Evolutionary conservation across 257 asterid species (phyloP), one percentile per base, ranked within the genome.

Genomic region (Ballota nigra): DNA sequence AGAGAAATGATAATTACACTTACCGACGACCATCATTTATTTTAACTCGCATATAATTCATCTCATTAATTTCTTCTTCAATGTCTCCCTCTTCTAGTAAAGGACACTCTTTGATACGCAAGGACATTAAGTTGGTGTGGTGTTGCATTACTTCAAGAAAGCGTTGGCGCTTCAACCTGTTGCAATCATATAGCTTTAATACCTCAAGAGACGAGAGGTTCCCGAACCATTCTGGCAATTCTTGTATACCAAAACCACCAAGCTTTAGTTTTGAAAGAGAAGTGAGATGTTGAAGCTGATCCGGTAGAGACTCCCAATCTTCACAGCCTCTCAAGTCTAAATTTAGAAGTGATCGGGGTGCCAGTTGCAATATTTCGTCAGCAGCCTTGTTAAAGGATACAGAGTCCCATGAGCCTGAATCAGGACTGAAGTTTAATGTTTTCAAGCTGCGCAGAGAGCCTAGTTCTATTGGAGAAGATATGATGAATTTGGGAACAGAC

Each of bases 141-240:
- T 33, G 29, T 55, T n/a, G 61, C 57, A 64, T 40, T 6, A 16
- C 56, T 12, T 64, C 38, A 19, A 11, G 18, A 0, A n/a, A 18
- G 2, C 34, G 53, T n/a, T 3, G 53, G 20, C 2, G n/a, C 57
- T 2, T 41, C 11, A 64, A 64, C 56, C 36, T 23, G 13, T 2
- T 23, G 13, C 70, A 41, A 3, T 6, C 0, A 22, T 16, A 2
- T 0, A 64, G 5, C 2, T 10, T 0, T 64, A 64, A 13, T 16
- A 0, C 20, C 3, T 18, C 3, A 2, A 60, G 45, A 29, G 45
- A 60, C 36, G 24, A 13, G 66, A 60, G 45, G 26, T 60, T 60
- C 45, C 66, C 66, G n/a, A 60, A 60, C 66, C 66, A 60, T n/a
- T 60, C 66, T 1, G 66, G 62, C 62, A 55, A 55, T 23, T 55